Evolutionary conservation across 164 flowering plant genomes (phyloP), one percentile per base, ranked within the genome.

Genomic region (Umbilicus rupestris): DNA sequence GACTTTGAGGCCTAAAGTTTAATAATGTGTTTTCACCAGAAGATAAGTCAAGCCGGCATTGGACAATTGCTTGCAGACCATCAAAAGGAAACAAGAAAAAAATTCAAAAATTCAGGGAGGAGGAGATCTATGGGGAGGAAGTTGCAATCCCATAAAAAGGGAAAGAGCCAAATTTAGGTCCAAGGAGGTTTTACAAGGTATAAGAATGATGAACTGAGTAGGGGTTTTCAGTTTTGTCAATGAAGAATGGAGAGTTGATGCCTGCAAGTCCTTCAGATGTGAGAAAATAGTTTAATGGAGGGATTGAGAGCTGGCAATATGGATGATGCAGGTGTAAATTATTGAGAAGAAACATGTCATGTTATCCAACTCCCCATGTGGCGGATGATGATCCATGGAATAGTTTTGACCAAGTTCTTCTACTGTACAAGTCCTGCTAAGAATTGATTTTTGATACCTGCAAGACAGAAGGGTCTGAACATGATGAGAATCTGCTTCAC

Each of bases 261-360:
- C 60, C 60, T 14, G 17, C 33, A 55, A 55, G 60, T 28, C 16
- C 31, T 55, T 28, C 4, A 55, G 35, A 55, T 55, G 28, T 55
- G 33, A 14, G 60, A 28, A 2, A 28, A 28, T 28, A 55, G 33
- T 55, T 41, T 55, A 26, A 55, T 24, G 33, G 29, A 49, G 26
- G 55, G 60, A 55, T 29, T 26, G 19, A 14, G 33, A 55, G 60
- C 33, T 55, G 60, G 19, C 33, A 55, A 55, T 55, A 33, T 26
- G 33, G 29, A 28, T 55, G 15, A 11, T 52, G 28, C 28, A 52
- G 60, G 17, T 50, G 3, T 50, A 50, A 50, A 50, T 50, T 50
- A 50, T 50, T 50, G 57, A 50, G 28, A 22, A 45, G 49, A n/a
- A 49, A 49, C 55, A 49, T 49, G 55, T 49, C 60, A 55, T 55